phyloP scores from a whole-genome alignment of 352 stramenopile genomes.

The Phytopythium helicoides region DNA sequence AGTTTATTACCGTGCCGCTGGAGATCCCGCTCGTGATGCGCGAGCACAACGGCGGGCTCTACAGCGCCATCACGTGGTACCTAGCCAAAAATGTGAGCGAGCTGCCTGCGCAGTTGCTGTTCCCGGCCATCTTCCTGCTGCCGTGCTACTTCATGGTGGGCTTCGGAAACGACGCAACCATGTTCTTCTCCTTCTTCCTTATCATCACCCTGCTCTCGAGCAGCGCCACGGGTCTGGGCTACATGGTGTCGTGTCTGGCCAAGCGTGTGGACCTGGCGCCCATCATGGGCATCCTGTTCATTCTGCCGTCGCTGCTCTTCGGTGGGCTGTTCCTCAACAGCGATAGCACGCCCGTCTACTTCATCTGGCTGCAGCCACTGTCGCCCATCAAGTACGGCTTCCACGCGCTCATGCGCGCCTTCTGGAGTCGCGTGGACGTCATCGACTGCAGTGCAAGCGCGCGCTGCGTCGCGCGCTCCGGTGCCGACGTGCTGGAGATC shows the following conservation, averaged over 20 bases:
- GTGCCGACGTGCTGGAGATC: conserved; percentile 25
- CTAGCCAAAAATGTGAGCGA: conserved; percentile 40
- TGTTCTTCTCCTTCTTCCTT: conserved; percentile 35
- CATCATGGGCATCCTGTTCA: conserved; percentile 27
- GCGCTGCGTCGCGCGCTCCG: conserved; percentile 17
- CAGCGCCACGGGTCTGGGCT: conserved; percentile 19
- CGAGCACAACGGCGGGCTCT: conserved; percentile 32
- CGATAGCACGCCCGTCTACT: conserved; percentile 26
- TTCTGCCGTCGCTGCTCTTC: conserved; percentile 33
- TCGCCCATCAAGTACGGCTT: conserved; percentile 41
- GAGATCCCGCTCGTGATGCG: conserved; percentile 35
- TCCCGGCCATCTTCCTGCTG: conserved; percentile 25
- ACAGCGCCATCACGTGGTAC: conserved; percentile 34
- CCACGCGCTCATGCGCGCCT: conserved; percentile 31
- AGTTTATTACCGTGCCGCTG: conserved; percentile 30
- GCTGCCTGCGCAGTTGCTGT: conserved; percentile 30
- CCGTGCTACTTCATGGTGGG: conserved; percentile 41
- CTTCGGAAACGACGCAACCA: conserved; percentile 22
- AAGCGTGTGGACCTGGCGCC: conserved; percentile 24
- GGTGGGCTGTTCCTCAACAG: conserved; percentile 35
- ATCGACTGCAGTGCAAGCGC: conserved; percentile 19
- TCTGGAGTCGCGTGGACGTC: conserved; percentile 19
- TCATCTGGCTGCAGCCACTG: conserved; percentile 32
- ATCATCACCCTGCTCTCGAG: conserved; percentile 21
- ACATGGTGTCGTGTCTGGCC: conserved; percentile 31